phyloP scores from a whole-genome alignment of 1,139 yeast species.

The Sugiyamaella pinicola region DNA sequence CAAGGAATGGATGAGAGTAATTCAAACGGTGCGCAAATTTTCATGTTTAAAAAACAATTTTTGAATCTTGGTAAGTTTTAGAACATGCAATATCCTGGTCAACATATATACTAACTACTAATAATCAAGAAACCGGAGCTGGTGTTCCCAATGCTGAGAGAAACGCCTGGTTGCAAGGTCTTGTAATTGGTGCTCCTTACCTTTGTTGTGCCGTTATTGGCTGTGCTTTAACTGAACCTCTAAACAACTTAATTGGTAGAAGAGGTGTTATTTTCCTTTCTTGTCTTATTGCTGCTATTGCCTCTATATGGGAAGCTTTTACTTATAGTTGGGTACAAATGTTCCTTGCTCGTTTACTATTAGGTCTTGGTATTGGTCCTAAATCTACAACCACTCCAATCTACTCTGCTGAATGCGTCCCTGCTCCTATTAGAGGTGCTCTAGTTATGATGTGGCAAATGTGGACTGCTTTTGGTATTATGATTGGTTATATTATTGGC shows the following conservation, averaged over 20 bases:
- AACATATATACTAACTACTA: conserved; percentile 52
- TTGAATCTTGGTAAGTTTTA: conserved; percentile 1
- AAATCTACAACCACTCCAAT: conserved; percentile 82
- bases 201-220: conserved; percentile 69
- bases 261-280: conserved; percentile 73
- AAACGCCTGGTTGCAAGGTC: conserved; percentile 61
- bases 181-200: conserved; percentile 81
- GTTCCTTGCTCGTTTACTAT: conserved; percentile 67
- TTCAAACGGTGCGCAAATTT: conserved; percentile 70
- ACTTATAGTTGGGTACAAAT: conserved; percentile 74
- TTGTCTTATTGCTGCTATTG: conserved; percentile 62
- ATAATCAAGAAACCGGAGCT: conserved; percentile 34
- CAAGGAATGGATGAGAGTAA: conserved; percentile 95
- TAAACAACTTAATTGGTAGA: conserved; percentile 67
- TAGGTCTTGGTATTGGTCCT: conserved; percentile 81
- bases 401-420: conserved; percentile 78
- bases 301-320: conserved; percentile 80
- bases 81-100: conserved; percentile 65
- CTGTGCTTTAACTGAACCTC: conserved; percentile 72
- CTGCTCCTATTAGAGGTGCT: conserved; percentile 75
- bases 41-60: conserved; percentile 10
- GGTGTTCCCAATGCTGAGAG: conserved; percentile 50
- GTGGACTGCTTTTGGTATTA: conserved; percentile 85
- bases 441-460: conserved; percentile 88
- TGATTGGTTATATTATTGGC: conserved; percentile 73